Conservation (phyloP, 306 rosid genomes). For the Clitoria ternatea region DNA sequence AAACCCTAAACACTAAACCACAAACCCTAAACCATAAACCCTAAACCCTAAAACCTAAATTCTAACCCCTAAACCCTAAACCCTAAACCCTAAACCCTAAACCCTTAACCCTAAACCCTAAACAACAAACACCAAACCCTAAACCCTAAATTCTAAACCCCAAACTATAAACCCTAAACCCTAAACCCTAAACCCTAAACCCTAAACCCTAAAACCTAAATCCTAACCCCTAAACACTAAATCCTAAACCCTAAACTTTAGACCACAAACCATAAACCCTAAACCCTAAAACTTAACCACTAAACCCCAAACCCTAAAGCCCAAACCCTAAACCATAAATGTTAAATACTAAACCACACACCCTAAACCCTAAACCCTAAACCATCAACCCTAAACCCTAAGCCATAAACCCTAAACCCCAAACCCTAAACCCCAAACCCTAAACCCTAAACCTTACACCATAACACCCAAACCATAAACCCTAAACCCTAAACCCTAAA, state of each 20-base stretch:
- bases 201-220: background rate
- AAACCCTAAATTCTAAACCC: background rate
- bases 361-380: slow-evolving; percentile 17
- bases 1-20: background rate
- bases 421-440: slow-evolving; percentile 17
- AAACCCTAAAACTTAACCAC: background rate
- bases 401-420: slow-evolving; percentile 5
- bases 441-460: slow-evolving; percentile 13
- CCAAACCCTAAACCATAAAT: background rate
- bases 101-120: background rate
- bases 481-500: background rate
- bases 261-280: too few relatives aligned
- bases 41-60: background rate
- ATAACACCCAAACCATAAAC: too few relatives aligned
- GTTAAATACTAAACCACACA: too few relatives aligned
- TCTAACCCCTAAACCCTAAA: slow-evolving; percentile 14
- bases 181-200: background rate
- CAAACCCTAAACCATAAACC: background rate
- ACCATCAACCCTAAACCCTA: slow-evolving; percentile 7
- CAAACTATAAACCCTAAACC: background rate
- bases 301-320: background rate
- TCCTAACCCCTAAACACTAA: background rate
- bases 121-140: background rate
- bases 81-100: slow-evolving; percentile 18
- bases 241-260: too few relatives aligned